phyloP scores from a whole-genome alignment of 2,329 filamentous ascomycete genomes.

The Thielaviopsis musarum region DNA sequence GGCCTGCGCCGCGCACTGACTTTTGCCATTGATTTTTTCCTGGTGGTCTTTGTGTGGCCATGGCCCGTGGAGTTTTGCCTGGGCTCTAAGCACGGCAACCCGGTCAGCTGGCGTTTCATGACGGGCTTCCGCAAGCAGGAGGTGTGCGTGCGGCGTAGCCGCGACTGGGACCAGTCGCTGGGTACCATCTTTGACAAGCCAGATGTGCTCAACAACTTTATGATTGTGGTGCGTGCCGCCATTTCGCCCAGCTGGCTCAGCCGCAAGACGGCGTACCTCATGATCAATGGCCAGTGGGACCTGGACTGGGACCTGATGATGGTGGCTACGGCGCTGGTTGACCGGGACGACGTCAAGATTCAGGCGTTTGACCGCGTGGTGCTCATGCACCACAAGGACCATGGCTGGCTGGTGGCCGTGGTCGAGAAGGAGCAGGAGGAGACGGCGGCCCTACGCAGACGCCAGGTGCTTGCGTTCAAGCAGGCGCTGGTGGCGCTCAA shows the following conservation, averaged over 20 bases:
- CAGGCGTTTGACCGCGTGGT: constrained; percentile 57
- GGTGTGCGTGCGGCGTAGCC: constrained; percentile 63
- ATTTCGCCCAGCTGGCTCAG: constrained; percentile 49
- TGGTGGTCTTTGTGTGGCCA: constrained; percentile 50
- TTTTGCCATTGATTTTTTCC: constrained; percentile 58
- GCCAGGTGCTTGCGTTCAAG: constrained; percentile 67
- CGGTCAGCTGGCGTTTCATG: constrained; percentile 53
- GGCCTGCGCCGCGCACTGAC: constrained; percentile 42
- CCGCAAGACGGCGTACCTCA: constrained; percentile 73
- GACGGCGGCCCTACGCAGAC: constrained; percentile 45
- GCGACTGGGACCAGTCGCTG: constrained; percentile 50
- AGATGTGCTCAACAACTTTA: constrained; percentile 34
- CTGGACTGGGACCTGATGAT: constrained; percentile 75
- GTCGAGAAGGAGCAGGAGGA: constrained; percentile 40
- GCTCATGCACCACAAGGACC: constrained; percentile 46
- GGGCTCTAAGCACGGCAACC: constrained; percentile 39
- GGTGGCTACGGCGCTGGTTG: constrained; percentile 50
- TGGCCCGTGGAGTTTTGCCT: constrained; percentile 61
- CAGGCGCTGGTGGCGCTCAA: constrained; percentile 57
- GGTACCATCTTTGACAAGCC: constrained; percentile 29
- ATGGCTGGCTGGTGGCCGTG: constrained; percentile 43
- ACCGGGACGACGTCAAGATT: constrained; percentile 33
- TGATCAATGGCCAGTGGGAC: constrained; percentile 75
- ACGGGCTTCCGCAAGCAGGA: constrained; percentile 67
- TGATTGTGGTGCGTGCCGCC: constrained; percentile 47